A percentile compares a stretch with the other conserved stretches of the same genome.
Evolutionary conservation across 2,329 filamentous ascomycete species (phyloP).

Genomic region (Mycosphaerella arachidis): DNA sequence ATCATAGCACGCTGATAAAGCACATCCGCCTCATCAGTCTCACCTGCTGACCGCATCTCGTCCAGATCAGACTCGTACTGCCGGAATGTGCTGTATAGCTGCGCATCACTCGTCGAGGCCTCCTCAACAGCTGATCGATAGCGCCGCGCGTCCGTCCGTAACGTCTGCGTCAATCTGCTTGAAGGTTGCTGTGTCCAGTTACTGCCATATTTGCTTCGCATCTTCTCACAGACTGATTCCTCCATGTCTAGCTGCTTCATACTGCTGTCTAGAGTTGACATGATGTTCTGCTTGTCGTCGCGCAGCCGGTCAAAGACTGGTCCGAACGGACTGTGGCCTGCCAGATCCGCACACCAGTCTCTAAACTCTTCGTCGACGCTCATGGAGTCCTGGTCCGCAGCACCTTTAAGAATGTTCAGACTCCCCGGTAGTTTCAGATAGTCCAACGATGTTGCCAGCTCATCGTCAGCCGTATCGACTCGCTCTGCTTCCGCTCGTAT

Average conservation of each 20-base stretch:
- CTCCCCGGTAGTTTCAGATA: constrained; percentile 78
- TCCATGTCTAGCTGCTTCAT: constrained; percentile 92
- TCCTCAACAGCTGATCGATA: constrained; percentile 88
- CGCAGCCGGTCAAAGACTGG: constrained; percentile 75
- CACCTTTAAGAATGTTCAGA: constrained; percentile 85
- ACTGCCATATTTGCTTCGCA: constrained; percentile 91
- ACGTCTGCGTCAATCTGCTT: constrained; percentile 77
- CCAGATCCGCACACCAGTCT: constrained; percentile 89
- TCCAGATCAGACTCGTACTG: constrained; percentile 87
- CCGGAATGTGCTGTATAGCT: constrained; percentile 75
- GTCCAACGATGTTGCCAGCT: constrained; percentile 92
- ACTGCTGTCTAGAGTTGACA: constrained; percentile 69
- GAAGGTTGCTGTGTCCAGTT: constrained; percentile 99
- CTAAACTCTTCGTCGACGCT: constrained; percentile 86
- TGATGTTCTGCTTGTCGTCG: constrained; percentile 70
- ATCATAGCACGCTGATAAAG: constrained; percentile 84
- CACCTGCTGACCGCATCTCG: constrained; percentile 87
- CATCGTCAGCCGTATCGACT: constrained; percentile 85
- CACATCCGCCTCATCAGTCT: constrained; percentile 79
- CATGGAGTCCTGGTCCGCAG: constrained; percentile 79
- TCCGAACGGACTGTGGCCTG: constrained; percentile 74
- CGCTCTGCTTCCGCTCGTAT: constrained; percentile 89
- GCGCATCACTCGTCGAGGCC: constrained; percentile 77
- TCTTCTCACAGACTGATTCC: constrained; percentile 97
- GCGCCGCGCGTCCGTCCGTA: constrained; percentile 79